Evolutionary conservation across 2,329 filamentous ascomycete species (phyloP).

Genomic region (Sporothrix globosa): DNA sequence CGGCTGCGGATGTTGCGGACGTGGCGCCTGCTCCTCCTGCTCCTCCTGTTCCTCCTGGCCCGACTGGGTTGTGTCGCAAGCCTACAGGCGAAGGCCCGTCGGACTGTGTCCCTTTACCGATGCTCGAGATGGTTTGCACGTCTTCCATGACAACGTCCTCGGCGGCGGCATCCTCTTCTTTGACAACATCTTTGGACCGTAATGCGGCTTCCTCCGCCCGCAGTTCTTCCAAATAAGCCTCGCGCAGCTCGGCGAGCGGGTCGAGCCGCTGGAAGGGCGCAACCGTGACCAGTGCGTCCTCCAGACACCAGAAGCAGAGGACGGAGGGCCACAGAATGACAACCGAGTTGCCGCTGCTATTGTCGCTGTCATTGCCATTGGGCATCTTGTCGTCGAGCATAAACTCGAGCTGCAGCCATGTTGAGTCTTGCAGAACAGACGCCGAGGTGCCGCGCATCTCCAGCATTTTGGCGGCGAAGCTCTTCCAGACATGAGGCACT

Average conservation of each 20-base stretch:
- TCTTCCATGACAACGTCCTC: conserved; percentile 34
- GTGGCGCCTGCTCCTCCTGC: too few relatives aligned
- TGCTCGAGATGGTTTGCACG: conserved; percentile 21
- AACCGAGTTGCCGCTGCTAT: conserved; percentile 45
- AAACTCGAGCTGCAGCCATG: conserved; percentile 54
- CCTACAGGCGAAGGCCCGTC: conserved; percentile 51
- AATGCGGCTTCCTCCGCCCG: conserved; percentile 29
- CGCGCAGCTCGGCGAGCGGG: conserved; percentile 31
- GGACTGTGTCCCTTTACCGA: conserved; percentile 27
- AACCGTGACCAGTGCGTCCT: conserved; percentile 19
- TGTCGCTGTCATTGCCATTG: conserved; percentile 43
- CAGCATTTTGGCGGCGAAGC: conserved; percentile 55
- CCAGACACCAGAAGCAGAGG: conserved; percentile 55
- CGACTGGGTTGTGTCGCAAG: conserved; percentile 54
- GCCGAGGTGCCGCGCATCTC: conserved; percentile 55
- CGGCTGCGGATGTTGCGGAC: conserved; percentile 36
- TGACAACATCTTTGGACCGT: background rate
- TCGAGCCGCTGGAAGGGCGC: conserved; percentile 33
- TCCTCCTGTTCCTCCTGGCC: background rate
- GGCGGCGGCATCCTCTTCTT: conserved; percentile 7
- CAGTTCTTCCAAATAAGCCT: conserved; percentile 32
- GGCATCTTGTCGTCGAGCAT: conserved; percentile 47
- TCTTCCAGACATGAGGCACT: conserved; percentile 38
- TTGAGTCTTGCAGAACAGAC: conserved; percentile 49
- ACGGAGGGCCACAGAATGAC: conserved; percentile 58